These are phyloP conservation scores for Didymella glomerata DNA, from an alignment of 2,329 filamentous ascomycete species.

Conservation along the genomic window DNA sequence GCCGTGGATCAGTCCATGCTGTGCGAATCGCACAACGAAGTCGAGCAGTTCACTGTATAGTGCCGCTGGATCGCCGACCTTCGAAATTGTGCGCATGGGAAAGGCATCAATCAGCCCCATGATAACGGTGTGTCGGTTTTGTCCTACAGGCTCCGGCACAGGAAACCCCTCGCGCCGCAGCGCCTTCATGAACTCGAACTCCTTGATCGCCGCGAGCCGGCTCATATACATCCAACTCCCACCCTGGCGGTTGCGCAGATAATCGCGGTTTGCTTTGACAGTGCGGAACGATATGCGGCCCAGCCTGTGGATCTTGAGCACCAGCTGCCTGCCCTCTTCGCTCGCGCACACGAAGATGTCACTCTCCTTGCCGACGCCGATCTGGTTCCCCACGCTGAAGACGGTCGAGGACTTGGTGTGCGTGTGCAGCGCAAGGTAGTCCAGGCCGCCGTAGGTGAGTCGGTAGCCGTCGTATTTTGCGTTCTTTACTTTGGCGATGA, in stretches of 20 bases:
- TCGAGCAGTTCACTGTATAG: conserved; percentile 92
- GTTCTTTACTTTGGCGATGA: conserved; percentile 94
- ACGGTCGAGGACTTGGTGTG: conserved; percentile 81
- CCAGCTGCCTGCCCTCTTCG: conserved; percentile 75
- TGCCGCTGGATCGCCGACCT: conserved; percentile 81
- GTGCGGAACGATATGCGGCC: conserved; percentile 96
- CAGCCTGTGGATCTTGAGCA: conserved; percentile 95
- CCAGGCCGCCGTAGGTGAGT: conserved; percentile 93
- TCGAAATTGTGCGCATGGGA: conserved; percentile 86
- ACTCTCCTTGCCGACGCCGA: conserved; percentile 96
- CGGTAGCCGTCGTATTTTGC: conserved; percentile 98
- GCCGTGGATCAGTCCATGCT: conserved; percentile 90
- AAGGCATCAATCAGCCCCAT: conserved; percentile 95
- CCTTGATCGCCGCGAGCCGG: conserved; percentile 88
- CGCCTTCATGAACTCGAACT: conserved; percentile 92
- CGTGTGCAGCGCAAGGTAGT: conserved; percentile 95
- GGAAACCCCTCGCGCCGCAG: conserved; percentile 84
- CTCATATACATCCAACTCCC: conserved; percentile 99
- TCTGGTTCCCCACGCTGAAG: conserved; percentile 92
- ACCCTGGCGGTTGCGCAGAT: conserved; percentile 80
- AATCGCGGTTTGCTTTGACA: conserved; percentile 95
- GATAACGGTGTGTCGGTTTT: conserved; percentile 93
- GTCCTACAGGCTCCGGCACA: conserved; percentile 85
- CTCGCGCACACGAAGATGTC: conserved; percentile 95
- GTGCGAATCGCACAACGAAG: conserved; percentile 83